phyloP scores from a whole-genome alignment of 768 basidiomycete species.

The Rhizopogon roseolus region DNA sequence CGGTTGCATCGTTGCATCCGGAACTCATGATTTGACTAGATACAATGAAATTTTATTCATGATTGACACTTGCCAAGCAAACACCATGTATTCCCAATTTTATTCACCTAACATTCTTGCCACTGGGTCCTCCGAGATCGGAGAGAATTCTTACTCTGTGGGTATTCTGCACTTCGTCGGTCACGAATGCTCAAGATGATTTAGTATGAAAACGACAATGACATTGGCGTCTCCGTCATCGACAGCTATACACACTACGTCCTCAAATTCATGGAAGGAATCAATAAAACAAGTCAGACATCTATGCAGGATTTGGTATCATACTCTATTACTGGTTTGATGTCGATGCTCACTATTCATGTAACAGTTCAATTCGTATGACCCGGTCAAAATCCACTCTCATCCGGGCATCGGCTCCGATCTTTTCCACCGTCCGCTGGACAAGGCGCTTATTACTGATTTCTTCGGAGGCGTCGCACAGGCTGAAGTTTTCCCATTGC shows the following conservation, averaged over 20 bases:
- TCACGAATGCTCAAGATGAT: not conserved
- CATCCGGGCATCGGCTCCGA: conserved; percentile 87
- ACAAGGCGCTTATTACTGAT: conserved; percentile 65
- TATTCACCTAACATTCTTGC: conserved; percentile 93
- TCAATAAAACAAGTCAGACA: conserved; percentile 83
- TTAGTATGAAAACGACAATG: conserved; percentile 89
- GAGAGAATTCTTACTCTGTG: conserved; percentile 92
- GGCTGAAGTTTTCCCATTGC: conserved; percentile 55
- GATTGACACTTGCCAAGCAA: conserved; percentile 98
- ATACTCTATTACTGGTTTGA: conserved; percentile 5
- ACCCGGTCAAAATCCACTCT: conserved; percentile 70
- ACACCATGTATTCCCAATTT: conserved; percentile 89
- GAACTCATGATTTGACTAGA: conserved; percentile 26
- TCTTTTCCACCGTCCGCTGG: conserved; percentile 67
- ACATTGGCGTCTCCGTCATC: conserved; percentile 94
- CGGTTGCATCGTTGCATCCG: not conserved
- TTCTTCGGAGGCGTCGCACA: conserved; percentile 88
- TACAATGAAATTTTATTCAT: conserved; percentile 98
- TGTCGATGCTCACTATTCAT: conserved; percentile 5
- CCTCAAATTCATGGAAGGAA: conserved; percentile 85
- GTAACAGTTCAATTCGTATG: conserved; percentile 76
- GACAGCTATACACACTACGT: conserved; percentile 93
- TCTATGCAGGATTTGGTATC: conserved; percentile 81
- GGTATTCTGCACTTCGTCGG: conserved; percentile 15
- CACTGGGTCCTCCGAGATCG: conserved; percentile 79